Base-by-base conservation (phyloP, 345 rosid species). In the Geranium rotundifolium region DNA sequence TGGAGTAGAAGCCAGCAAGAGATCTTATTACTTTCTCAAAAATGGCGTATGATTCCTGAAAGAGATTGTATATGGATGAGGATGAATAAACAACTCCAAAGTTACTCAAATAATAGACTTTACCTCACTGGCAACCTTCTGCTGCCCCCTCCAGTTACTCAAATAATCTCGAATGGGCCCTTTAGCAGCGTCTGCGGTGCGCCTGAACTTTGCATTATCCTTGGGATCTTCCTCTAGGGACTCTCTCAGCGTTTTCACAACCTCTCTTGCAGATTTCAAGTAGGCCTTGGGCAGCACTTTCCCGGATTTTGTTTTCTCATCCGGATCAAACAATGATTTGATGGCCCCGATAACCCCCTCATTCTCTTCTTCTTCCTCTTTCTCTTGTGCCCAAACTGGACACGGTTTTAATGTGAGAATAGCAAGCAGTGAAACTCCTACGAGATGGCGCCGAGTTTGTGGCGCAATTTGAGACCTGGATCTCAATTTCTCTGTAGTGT, bases 181-280 rank as follows among this genome's bases (percentile, higher is more conserved):
- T 72, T 89, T 89, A 4, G 97, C 99, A 0, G 99, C 83, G 79
- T 87, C 98, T 14, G 95, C 98, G 29, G 77, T 87, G 66, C 96
- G 71, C 57, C 96, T 80, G 59, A 93, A 89, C 67, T 87, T 83
- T 2, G 80, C 81, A 19, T 50, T 71, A 66, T 89, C 95, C 65
- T 78, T 82, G 15, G 91, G 82, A 59, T 93, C 81, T 71, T 90
- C 99, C 72, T 93, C 72, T 23, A 87, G 49, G 2, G 96, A 93
- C 61, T 90, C 90, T 0, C 90, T 84, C 63, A 89, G 76, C 1
- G 86, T 85, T 73, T 84, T 90, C 66, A 89, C 90, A 18, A 89
- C 82, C 60, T 89, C 95, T 60, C 90, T 83, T 17, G 91, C 99
- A 9, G 97, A 79, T 65, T 86, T 90, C 76, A 93, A 70, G 88